Conservation (phyloP, 306 rosid species). For the Aeschynomene evenia region DNA sequence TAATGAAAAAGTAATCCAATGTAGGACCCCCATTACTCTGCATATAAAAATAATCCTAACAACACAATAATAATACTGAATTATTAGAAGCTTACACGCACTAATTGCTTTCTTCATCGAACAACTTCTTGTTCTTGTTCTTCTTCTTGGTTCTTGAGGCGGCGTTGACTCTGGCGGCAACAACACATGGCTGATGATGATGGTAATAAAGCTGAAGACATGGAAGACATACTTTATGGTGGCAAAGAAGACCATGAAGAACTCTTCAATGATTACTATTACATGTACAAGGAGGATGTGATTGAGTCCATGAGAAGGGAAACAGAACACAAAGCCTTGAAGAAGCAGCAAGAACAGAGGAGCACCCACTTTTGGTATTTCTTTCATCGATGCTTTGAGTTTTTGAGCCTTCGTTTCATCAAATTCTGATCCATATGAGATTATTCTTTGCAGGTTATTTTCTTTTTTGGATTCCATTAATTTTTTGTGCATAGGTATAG, state of each 20-base stretch:
- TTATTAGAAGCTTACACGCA: no score
- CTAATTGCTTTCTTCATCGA: no score
- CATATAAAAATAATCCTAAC: no score
- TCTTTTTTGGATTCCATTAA: background rate
- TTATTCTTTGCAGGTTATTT: background rate
- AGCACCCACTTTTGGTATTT: background rate
- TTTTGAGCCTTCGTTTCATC: constrained; percentile 16
- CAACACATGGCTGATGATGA: no score
- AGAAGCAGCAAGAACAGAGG: background rate
- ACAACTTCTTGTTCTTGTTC: no score
- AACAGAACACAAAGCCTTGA: background rate
- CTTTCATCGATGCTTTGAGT: constrained; percentile 17
- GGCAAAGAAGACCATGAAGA: constrained; percentile 32
- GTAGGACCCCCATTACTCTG: no score
- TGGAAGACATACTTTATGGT: constrained; percentile 34
- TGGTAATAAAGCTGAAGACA: no score
- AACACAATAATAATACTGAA: no score
- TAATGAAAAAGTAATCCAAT: no score
- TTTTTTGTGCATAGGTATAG: background rate
- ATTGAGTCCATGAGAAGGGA: constrained; percentile 37
- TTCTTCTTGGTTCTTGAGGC: no score
- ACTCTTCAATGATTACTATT: constrained; percentile 1
- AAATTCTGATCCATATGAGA: background rate
- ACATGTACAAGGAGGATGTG: constrained; percentile 33
- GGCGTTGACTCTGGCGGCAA: no score